phyloP scores from a whole-genome alignment of 441 rosid species.

The Pelargonium exstipulatum region DNA sequence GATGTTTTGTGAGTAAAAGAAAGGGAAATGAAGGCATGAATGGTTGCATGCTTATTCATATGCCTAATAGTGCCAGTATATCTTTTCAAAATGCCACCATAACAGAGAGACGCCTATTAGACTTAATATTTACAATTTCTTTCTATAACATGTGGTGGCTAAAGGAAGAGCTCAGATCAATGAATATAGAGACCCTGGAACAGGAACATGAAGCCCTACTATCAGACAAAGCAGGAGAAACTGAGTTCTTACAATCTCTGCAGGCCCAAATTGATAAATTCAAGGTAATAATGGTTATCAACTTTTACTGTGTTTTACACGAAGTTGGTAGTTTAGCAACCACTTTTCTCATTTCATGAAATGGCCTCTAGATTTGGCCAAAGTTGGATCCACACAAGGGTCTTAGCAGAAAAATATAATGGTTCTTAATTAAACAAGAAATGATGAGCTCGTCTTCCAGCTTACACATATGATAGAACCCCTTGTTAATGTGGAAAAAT shows the following conservation, averaged over 20 bases:
- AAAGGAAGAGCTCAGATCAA: slow-evolving; percentile 51
- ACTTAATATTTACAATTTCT: slow-evolving; percentile 4
- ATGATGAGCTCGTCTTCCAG: background rate
- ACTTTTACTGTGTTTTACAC: slow-evolving; percentile 5
- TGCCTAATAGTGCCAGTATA: too few relatives aligned
- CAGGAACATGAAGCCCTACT: slow-evolving; percentile 44
- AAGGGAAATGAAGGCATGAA: background rate
- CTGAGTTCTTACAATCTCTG: slow-evolving; percentile 44
- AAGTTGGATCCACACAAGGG: slow-evolving; percentile 8
- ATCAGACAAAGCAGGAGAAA: slow-evolving; percentile 54
- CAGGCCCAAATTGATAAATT: slow-evolving; percentile 43
- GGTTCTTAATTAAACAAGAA: background rate
- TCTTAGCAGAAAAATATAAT: slow-evolving; percentile 1
- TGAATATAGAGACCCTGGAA: slow-evolving; percentile 46
- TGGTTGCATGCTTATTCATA: slow-evolving; percentile 1
- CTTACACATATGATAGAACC: background rate
- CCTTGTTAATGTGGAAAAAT: background rate
- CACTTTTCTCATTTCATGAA: slow-evolving; percentile 2
- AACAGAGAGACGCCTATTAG: background rate
- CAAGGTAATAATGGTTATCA: slow-evolving; percentile 32
- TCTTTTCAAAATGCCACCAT: too few relatives aligned
- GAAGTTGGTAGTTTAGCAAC: background rate
- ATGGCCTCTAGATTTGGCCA: background rate
- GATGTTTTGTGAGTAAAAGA: slow-evolving; percentile 1
- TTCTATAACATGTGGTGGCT: slow-evolving; percentile 16